Base-by-base conservation (phyloP, 352 stramenopile species). In the Phytophthora crassamura region DNA sequence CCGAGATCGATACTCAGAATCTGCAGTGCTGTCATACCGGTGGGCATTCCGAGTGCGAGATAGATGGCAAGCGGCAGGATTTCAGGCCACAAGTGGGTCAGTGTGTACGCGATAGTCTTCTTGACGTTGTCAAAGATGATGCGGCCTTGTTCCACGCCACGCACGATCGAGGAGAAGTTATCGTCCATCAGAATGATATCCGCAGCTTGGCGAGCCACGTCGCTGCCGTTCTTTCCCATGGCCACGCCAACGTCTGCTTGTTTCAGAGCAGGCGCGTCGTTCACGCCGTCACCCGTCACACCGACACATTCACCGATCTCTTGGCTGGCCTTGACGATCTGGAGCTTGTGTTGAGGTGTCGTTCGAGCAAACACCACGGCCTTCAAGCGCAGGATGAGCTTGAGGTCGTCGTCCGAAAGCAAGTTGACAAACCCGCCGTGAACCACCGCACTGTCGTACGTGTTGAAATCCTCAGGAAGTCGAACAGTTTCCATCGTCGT, bases 101-200 rank as follows among this genome's bases (percentile, higher is more conserved):
- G 76, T 9, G 89, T 96, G 79, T 98, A 98, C 20, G 78, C 82
- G 63, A 98, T 94, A 15, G 79, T 92, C 74, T 98, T 97, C 72
- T 98, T 97, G 20, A 98, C 78, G 76, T 98, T 98, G 32, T 91
- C 88, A 39, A 74, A 89, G 51, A 86, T 89, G 43, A 80, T 56
- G 9, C 77, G 71, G n/a, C 76, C 78, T 59, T 86, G 67, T 42
- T 82, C 75, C 39, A 89, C 68, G 20, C 75, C 80, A 1, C 64
- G 60, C n/a, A 99, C 95, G 74, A 98, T 98, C 1, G 91, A 98
- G 10, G 91, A 91, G 66, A 98, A 98, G 62, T 97, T 97, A 69
- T 99, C 96, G 75, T 99, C 94, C 77, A 98, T 89, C 43, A 98
- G 82, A 41, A 98, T 93, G 67, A 98, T 98, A 65, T 98, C 96